Evolutionary conservation across 2,329 filamentous ascomycete species (phyloP).

Genomic region (Coniella lustricola): DNA sequence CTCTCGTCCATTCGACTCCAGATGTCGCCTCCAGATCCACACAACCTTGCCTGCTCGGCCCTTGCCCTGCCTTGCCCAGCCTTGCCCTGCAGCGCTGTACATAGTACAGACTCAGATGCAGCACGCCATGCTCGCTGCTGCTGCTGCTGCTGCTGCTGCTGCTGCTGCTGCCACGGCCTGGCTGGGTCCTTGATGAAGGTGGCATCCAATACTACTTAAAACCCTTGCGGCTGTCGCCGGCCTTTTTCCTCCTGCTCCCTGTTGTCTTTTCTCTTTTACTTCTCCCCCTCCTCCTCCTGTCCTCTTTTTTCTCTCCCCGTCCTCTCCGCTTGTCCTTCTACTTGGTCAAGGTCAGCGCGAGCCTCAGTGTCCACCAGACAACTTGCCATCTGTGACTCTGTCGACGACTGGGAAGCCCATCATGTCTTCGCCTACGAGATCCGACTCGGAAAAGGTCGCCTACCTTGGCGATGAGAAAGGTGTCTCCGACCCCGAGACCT

Average conservation of each 20-base stretch:
- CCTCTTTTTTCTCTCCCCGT: neutral
- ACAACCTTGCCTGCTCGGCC: neutral
- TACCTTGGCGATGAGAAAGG: constrained; percentile 3
- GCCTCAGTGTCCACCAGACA: too few relatives aligned
- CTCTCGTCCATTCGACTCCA: too few relatives aligned
- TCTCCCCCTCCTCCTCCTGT: neutral
- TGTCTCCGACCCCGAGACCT: neutral
- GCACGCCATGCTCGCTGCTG: neutral
- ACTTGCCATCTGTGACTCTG: neutral
- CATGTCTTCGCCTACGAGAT: neutral
- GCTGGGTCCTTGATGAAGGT: neutral
- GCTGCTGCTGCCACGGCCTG: neutral
- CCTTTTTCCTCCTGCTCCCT: neutral
- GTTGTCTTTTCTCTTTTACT: neutral
- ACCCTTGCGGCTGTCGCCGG: neutral
- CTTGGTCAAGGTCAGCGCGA: too few relatives aligned
- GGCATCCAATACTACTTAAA: neutral
- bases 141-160: neutral
- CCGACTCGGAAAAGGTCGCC: constrained; percentile 1
- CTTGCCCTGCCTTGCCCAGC: neutral
- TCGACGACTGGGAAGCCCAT: neutral
- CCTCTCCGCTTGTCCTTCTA: too few relatives aligned
- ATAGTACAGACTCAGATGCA: neutral
- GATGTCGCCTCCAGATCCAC: neutral
- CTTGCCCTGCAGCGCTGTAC: neutral